A percentile compares a stretch with the other conserved stretches of the same genome.
Evolutionary conservation across 331 rosid genomes (phyloP).

Genomic region (Malus hybrid): DNA sequence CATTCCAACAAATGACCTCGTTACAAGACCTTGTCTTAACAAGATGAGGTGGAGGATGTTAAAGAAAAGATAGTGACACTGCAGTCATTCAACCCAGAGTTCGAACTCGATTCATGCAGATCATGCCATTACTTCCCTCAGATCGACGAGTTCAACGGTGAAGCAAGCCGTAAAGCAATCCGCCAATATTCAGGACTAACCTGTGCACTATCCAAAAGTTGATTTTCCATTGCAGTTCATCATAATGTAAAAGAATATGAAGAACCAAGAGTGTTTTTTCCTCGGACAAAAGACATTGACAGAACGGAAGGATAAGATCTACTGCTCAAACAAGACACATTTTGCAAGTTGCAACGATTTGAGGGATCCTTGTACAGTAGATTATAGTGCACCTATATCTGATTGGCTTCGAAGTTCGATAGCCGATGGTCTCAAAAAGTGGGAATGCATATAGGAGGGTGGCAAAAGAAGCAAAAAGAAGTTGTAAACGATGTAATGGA

Average conservation of each 20-base stretch:
- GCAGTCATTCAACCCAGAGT: no score
- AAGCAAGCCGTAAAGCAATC: no score
- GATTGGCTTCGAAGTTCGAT: conserved; percentile 67
- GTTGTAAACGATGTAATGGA: conserved; percentile 45
- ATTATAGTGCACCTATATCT: conserved; percentile 57
- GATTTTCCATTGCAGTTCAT: no score
- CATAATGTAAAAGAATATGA: not conserved
- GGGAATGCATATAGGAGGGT: conserved; percentile 74
- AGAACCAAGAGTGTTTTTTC: conserved; percentile 82
- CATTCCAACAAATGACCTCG: no score
- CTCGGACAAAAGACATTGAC: conserved; percentile 69
- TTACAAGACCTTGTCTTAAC: no score
- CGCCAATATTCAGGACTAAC: no score
- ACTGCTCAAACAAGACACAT: conserved; percentile 66
- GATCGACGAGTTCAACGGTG: no score
- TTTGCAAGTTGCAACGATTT: conserved; percentile 47
- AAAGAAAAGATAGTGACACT: no score
- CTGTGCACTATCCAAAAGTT: no score
- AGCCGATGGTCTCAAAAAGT: conserved; percentile 66
- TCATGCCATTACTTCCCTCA: no score
- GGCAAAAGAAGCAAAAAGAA: conserved; percentile 52
- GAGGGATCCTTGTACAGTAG: conserved; percentile 77
- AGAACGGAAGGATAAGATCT: conserved; percentile 71
- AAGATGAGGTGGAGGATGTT: no score
- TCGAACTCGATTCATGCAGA: no score